Evolutionary conservation across 169 alveolate species (phyloP), one percentile per base, ranked within the genome.

Genomic region (Eimeria necatrix): DNA sequence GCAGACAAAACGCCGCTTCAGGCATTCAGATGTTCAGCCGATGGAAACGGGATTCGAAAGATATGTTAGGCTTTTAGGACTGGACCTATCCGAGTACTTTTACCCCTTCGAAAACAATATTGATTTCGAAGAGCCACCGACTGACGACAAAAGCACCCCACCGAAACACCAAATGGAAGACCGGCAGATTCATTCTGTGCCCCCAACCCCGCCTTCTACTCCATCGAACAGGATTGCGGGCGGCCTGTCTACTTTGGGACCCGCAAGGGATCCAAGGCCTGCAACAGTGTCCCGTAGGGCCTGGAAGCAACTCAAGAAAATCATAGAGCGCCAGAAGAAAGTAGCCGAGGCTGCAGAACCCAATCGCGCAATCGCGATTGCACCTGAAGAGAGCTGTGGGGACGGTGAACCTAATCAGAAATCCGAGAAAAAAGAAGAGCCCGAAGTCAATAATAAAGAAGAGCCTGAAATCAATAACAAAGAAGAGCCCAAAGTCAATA

Each of bases 231-330:
- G 41, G n/a, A 24, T 32, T 41, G 60, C 32, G 20, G 41, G 60
- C n/a, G 32, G 32, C n/a, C 22, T 16, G 56, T 53, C 10, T 46
- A 74, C 85, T 16, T 22, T 8, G 4, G 85, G 60, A 3, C 85
- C 85, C 14, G 24, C 9, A 12, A 5, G 85, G 48, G 85, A 74
- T 32, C 85, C 53, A 26, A 53, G 85, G 4, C 85, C 85, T 46
- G 24, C 51, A 18, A 20, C 61, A 3, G 60, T 74, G 18, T 74
- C 85, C 10, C 24, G 85, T 4, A 74, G 85, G 85, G 59, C 85
- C 85, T 74, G 85, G 85, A 53, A 74, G 60, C 41, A 46, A 59
- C 59, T 74, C 4, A 74, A 59, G 60, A 74, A 59, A 46, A 18
- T 46, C 46, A 32, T 46, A 0, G 85, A 74, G 20, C 60, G n/a